These are phyloP conservation scores for Aspergillus sp. DNA, from an alignment of 2,329 filamentous ascomycete genomes.

Conservation along the genomic window DNA sequence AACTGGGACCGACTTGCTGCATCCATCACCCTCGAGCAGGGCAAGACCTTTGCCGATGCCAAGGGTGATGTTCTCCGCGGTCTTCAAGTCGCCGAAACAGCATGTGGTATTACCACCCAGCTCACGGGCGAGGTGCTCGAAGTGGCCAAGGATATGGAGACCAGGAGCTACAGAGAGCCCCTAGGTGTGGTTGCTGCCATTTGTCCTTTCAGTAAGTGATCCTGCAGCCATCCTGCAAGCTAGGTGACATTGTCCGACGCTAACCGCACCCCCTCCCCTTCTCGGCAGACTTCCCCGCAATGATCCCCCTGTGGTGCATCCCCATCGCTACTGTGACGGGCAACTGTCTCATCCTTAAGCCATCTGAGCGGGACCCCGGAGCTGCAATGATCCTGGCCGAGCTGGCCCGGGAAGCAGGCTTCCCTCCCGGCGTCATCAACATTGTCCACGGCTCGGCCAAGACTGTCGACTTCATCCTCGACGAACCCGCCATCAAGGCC, in stretches of 20 bases:
- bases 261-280: slow-evolving; percentile 19
- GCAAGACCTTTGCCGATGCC: slow-evolving; percentile 69
- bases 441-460: slow-evolving; percentile 65
- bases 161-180: slow-evolving; percentile 65
- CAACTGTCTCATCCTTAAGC: slow-evolving; percentile 66
- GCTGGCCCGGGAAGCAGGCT: slow-evolving; percentile 63
- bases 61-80: slow-evolving; percentile 66
- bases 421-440: slow-evolving; percentile 67
- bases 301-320: slow-evolving; percentile 70
- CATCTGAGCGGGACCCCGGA: slow-evolving; percentile 66
- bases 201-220: slow-evolving; percentile 62
- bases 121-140: slow-evolving; percentile 67
- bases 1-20: slow-evolving; percentile 67
- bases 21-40: slow-evolving; percentile 67
- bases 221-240: background rate
- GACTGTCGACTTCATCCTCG: slow-evolving; percentile 69
- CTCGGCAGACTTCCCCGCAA: slow-evolving; percentile 63
- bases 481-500: slow-evolving; percentile 68
- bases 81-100: slow-evolving; percentile 67
- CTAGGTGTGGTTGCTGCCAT: slow-evolving; percentile 66
- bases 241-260: slow-evolving; percentile 10
- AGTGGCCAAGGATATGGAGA: slow-evolving; percentile 71
- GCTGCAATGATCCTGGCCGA: slow-evolving; percentile 68
- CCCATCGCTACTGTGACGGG: slow-evolving; percentile 66
- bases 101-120: slow-evolving; percentile 67